Evolutionary conservation across 768 basidiomycete genomes (phyloP).

Genomic region (Pleurotus cornucopiae): DNA sequence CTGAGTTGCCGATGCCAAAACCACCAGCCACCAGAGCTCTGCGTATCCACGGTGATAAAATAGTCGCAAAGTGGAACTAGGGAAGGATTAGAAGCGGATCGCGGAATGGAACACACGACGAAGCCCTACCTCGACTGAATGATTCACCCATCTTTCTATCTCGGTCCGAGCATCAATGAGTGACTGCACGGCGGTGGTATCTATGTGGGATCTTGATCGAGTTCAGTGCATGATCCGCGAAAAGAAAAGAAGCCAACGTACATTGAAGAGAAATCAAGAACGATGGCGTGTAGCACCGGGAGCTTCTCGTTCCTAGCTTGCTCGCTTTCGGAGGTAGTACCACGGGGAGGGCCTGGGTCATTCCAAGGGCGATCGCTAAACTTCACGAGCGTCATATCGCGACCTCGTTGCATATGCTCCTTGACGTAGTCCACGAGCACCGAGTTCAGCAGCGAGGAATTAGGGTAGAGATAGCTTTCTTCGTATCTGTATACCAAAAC

Average conservation of each 20-base stretch:
- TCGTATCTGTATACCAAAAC: slow-evolving; percentile 90
- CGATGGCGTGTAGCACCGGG: slow-evolving; percentile 78
- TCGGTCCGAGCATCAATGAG: slow-evolving; percentile 84
- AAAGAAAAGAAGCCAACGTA: slow-evolving; percentile 28
- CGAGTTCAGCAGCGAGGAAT: slow-evolving; percentile 64
- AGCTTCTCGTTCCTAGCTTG: slow-evolving; percentile 46
- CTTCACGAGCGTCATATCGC: slow-evolving; percentile 61
- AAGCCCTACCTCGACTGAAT: slow-evolving; percentile 58
- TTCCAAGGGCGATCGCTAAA: slow-evolving; percentile 89
- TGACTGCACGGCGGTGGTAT: slow-evolving; percentile 88
- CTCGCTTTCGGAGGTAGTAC: slow-evolving; percentile 37
- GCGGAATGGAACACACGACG: neutral
- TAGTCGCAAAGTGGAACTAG: slow-evolving; percentile 91
- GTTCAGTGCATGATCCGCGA: neutral
- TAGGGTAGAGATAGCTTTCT: slow-evolving; percentile 87
- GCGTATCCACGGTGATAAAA: slow-evolving; percentile 92
- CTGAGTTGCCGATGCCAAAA: slow-evolving; percentile 69
- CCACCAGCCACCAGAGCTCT: slow-evolving; percentile 87
- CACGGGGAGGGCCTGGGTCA: slow-evolving; percentile 70
- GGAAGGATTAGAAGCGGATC: neutral
- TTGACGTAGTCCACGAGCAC: slow-evolving; percentile 81
- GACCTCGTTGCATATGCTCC: slow-evolving; percentile 68
- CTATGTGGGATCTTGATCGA: slow-evolving; percentile 67
- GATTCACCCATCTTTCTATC: slow-evolving; percentile 85
- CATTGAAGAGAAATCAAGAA: slow-evolving; percentile 88